Base-by-base conservation (phyloP, 2,329 filamentous ascomycete genomes). In the Lizonia empirigonia region DNA sequence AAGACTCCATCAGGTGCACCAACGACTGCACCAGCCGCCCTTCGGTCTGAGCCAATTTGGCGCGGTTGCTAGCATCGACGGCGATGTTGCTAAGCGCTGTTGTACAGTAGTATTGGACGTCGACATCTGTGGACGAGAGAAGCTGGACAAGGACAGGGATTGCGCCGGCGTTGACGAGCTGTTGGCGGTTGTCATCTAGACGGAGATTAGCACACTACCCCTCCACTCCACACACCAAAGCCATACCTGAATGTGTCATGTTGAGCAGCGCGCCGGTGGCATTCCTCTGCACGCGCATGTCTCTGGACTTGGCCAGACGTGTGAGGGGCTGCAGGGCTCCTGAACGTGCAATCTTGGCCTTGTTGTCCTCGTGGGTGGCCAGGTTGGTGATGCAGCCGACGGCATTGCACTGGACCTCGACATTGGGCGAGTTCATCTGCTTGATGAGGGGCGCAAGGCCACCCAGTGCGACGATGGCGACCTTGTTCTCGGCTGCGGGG, bases 81-180 rank as follows among this genome's bases (percentile, higher is more conserved):
- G 94, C 94, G 64, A 99, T 99, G 74, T 99, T 99, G 81, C 93
- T 97, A 51, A 99, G 84, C 10, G 94, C 94, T 4, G 94, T 99
- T 15, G 94, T 99, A 78, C 94, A 99, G 77, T 99, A 99, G 77
- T 99, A 99, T 77, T 99, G 94, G 24, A 99, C 94, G 70, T 99
- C 94, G 61, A 97, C 92, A 69, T 99, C 94, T 51, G 88, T 80
- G 20, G 94, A 97, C 7, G 90, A 91, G 36, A 99, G 86, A 19
- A 99, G 85, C 70, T 97, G 91, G 32, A 99, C 94, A 20, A 99
- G 85, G 7, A 99, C 93, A 5, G 94, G 94, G 60, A 99, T 97
- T n/a, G 94, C 94, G 57, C 93, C 93, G 36, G 94, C 94, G 62
- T 95, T 95, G 61, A 99, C 94, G 22, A 99, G 87, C 74, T 99